phyloP scores from a whole-genome alignment of 495 filamentous ascomycete genomes.

The Aspergillus incahuasiensis region DNA sequence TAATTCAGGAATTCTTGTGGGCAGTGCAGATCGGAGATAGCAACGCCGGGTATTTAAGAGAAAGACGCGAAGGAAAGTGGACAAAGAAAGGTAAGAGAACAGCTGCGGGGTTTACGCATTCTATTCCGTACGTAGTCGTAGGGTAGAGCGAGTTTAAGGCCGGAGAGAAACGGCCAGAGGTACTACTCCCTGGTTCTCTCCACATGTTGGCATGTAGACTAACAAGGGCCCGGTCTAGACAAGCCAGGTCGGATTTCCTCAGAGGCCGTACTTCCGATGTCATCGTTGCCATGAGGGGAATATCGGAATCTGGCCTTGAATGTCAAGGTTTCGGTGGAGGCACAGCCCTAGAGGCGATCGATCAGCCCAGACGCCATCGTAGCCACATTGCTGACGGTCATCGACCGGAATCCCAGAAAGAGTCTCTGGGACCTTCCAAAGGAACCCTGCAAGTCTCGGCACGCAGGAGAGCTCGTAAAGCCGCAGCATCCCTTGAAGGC shows the following conservation, averaged over 20 bases:
- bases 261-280: not conserved
- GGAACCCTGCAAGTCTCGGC: too few relatives aligned
- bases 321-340: not conserved
- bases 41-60: not conserved
- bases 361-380: not conserved
- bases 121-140: too few relatives aligned
- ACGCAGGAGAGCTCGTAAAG: too few relatives aligned
- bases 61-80: not conserved
- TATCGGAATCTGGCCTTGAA: not conserved
- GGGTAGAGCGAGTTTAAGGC: too few relatives aligned
- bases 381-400: not conserved
- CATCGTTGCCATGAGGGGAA: not conserved
- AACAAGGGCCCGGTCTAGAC: not conserved
- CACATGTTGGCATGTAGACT: conserved; percentile 1
- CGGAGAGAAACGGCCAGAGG: not conserved
- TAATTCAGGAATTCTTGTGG: not conserved
- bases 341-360: not conserved
- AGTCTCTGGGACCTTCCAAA: too few relatives aligned
- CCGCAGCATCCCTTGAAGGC: not conserved
- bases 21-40: not conserved
- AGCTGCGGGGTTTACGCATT: not conserved
- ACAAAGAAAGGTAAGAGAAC: not conserved
- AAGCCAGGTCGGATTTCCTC: not conserved
- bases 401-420: not conserved
- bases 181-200: not conserved